Evolutionary conservation across 202 grass and related monocot species (phyloP).

Genomic region (Zizania palustris): DNA sequence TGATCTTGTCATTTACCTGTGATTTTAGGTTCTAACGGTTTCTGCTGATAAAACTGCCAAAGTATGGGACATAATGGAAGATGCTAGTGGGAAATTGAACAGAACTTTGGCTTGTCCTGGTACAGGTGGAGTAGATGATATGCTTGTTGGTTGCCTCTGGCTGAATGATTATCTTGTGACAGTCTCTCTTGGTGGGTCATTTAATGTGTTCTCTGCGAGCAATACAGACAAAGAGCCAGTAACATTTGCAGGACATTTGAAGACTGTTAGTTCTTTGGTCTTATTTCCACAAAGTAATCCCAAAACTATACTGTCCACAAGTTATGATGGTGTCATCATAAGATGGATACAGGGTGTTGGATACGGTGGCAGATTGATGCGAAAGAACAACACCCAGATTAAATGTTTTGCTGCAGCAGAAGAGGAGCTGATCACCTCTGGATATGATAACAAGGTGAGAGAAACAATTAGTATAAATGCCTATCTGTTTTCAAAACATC

Average conservation of each 20-base stretch:
- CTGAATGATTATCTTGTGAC: constrained; percentile 91
- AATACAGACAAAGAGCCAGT: constrained; percentile 67
- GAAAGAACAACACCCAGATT: constrained; percentile 88
- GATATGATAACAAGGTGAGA: constrained; percentile 93
- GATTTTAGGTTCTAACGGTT: constrained; percentile 84
- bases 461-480: constrained; percentile 15
- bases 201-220: constrained; percentile 76
- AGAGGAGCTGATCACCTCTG: constrained; percentile 86
- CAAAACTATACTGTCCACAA: constrained; percentile 75
- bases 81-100: constrained; percentile 72
- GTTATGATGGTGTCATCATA: constrained; percentile 93
- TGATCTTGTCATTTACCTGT: constrained; percentile 14
- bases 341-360: constrained; percentile 85
- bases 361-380: constrained; percentile 75
- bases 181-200: constrained; percentile 88
- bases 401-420: constrained; percentile 88
- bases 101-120: constrained; percentile 73
- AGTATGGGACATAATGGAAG: constrained; percentile 93
- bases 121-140: constrained; percentile 90
- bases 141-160: constrained; percentile 97
- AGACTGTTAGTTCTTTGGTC: constrained; percentile 69
- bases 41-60: constrained; percentile 98
- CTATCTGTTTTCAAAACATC: neutral
- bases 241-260: constrained; percentile 94
- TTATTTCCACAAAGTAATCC: constrained; percentile 62